A percentile compares a stretch with the other conserved stretches of the same genome.
Evolutionary conservation across 2,329 filamentous ascomycete species (phyloP).

Genomic region (Sporothrix brunneoviolacea): DNA sequence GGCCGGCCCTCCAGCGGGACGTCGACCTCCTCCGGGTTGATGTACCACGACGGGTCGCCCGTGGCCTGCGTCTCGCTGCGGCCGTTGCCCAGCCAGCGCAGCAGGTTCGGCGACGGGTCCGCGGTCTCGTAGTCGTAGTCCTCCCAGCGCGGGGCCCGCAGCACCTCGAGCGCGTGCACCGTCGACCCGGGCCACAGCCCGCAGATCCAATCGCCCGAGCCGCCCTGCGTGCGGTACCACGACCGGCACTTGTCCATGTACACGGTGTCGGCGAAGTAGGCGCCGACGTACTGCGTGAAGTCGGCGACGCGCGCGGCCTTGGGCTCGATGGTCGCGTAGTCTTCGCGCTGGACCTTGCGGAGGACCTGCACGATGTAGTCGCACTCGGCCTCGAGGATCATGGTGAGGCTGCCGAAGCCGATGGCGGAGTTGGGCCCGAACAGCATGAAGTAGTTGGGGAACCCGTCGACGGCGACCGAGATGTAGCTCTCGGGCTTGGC

Average conservation of each 20-base stretch:
- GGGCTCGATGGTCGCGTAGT: constrained; percentile 39
- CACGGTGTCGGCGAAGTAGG: constrained; percentile 37
- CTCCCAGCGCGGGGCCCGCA: constrained; percentile 39
- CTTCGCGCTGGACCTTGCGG: constrained; percentile 41
- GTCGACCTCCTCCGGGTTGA: constrained; percentile 32
- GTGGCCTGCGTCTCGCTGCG: constrained; percentile 32
- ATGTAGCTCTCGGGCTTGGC: constrained; percentile 37
- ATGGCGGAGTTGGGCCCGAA: constrained; percentile 43
- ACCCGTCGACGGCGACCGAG: constrained; percentile 37
- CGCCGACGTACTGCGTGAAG: constrained; percentile 39
- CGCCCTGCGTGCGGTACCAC: constrained; percentile 46
- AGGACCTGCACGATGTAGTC: constrained; percentile 42
- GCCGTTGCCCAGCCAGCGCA: constrained; percentile 38
- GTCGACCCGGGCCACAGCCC: constrained; percentile 41
- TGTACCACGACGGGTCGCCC: constrained; percentile 33
- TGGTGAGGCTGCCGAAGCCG: constrained; percentile 40
- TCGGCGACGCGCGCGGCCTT: constrained; percentile 38
- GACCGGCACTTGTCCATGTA: constrained; percentile 43
- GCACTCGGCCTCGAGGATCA: constrained; percentile 40
- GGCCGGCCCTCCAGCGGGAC: constrained; percentile 29
- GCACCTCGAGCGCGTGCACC: constrained; percentile 36
- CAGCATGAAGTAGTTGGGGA: constrained; percentile 45
- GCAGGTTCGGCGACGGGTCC: constrained; percentile 24
- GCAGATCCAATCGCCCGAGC: constrained; percentile 32
- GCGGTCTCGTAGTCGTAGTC: constrained; percentile 36